These are phyloP conservation scores for Tanozyma kutaoensis DNA, from an alignment of 805 yeast genomes.

Conservation along the genomic window DNA sequence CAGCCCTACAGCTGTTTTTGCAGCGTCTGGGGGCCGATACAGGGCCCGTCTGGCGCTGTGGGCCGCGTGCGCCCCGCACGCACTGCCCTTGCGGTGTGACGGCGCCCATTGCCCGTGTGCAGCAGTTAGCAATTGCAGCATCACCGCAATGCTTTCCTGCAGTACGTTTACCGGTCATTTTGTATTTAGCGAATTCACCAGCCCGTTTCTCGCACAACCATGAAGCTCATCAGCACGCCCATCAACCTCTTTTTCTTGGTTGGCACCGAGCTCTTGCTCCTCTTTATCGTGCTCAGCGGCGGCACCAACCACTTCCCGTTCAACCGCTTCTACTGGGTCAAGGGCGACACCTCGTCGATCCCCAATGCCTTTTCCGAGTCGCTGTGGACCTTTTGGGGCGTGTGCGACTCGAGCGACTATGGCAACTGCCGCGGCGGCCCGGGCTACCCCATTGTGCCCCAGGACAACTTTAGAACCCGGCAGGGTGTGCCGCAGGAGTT, in stretches of 20 bases:
- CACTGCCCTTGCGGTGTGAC: no score
- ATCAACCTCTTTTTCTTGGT: conserved; percentile 26
- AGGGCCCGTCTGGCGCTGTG: no score
- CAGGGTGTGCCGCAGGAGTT: conserved; percentile 42
- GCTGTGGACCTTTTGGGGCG: conserved; percentile 78
- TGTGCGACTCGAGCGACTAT: conserved; percentile 49
- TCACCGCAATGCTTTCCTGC: no score
- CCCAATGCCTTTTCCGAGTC: conserved; percentile 34
- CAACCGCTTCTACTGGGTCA: conserved; percentile 64
- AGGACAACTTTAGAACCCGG: conserved; percentile 48
- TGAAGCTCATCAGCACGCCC: conserved; percentile 20
- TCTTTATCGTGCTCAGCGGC: conserved; percentile 27
- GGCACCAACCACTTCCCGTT: conserved; percentile 36
- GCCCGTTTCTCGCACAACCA: no score
- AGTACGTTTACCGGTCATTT: no score
- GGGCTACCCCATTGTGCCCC: conserved; percentile 81
- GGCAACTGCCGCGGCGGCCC: conserved; percentile 40
- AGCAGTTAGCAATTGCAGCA: no score
- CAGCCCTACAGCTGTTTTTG: no score
- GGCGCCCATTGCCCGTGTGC: no score
- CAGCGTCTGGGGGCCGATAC: no score
- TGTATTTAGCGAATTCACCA: no score
- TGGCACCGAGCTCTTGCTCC: conserved; percentile 33
- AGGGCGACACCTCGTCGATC: conserved; percentile 55
- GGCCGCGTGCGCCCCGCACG: no score